phyloP scores from a whole-genome alignment of 176 grass and related monocot species.

The Cenchrus fungigraminus region DNA sequence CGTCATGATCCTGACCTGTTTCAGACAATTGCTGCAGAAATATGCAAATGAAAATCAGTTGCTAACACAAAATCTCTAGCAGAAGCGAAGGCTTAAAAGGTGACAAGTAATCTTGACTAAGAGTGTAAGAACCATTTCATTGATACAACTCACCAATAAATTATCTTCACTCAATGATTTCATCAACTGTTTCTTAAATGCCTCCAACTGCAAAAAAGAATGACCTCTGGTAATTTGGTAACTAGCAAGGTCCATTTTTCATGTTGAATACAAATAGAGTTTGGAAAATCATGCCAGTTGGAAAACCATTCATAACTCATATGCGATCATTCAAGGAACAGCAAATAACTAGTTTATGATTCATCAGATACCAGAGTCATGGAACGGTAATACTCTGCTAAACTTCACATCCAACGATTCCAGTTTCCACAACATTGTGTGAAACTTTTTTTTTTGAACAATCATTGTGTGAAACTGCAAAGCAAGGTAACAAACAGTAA shows the following conservation, averaged over 20 bases:
- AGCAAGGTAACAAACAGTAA: neutral
- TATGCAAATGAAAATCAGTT: constrained; percentile 32
- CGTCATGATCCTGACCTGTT: constrained; percentile 45
- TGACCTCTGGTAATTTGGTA: neutral
- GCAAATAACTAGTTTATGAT: neutral
- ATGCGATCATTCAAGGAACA: neutral
- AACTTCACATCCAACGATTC: constrained; percentile 2
- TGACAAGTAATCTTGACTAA: neutral
- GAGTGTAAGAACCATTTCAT: constrained; percentile 22
- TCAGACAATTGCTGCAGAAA: constrained; percentile 76
- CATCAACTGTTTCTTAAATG: constrained; percentile 96
- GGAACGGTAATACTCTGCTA: neutral
- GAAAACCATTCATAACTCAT: neutral
- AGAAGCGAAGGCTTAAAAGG: constrained; percentile 6
- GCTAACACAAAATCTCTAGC: constrained; percentile 4
- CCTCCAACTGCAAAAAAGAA: constrained; percentile 68
- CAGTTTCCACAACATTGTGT: neutral
- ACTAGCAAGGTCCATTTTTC: neutral
- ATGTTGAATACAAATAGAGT: constrained; percentile 6
- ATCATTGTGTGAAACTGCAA: constrained; percentile 8
- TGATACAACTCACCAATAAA: constrained; percentile 59
- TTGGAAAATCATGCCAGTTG: neutral
- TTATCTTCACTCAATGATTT: constrained; percentile 83
- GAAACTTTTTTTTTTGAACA: constrained; percentile 10
- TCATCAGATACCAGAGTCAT: neutral